Evolutionary conservation across 495 filamentous ascomycete genomes (phyloP).

Genomic region (Neurospora sp.): DNA sequence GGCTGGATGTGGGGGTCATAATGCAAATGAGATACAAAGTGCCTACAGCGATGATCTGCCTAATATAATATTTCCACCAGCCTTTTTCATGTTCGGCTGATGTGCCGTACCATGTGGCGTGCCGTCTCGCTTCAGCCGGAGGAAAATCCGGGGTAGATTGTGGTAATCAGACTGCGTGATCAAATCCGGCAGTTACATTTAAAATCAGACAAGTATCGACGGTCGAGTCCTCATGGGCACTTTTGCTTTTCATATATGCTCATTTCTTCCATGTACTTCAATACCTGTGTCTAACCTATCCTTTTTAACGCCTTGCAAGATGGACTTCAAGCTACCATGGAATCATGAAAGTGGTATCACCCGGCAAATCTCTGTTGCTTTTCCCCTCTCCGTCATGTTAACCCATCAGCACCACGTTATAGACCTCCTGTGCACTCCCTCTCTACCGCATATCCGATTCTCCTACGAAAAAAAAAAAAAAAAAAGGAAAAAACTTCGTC

Average conservation of each 20-base stretch:
- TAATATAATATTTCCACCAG: background rate
- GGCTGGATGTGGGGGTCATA: background rate
- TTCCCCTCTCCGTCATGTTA: background rate
- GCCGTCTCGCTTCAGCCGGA: background rate
- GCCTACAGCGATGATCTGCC: background rate
- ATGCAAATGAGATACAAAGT: background rate
- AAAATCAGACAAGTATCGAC: background rate
- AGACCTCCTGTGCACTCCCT: background rate
- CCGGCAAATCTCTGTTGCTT: background rate
- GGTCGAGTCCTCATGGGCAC: background rate
- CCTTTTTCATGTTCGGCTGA: background rate
- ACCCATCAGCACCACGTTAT: background rate
- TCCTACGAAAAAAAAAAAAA: background rate
- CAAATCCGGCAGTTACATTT: background rate
- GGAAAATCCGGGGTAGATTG: background rate
- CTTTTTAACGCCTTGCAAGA: background rate
- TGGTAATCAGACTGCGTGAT: background rate
- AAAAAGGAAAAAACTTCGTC: background rate
- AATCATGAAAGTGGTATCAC: background rate
- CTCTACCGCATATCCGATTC: background rate
- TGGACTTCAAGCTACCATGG: background rate
- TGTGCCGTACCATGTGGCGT: background rate
- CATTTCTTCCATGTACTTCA: background rate
- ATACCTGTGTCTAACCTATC: background rate
- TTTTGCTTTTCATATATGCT: background rate